Evolutionary conservation across 2,329 filamentous ascomycete genomes (phyloP).

Genomic region (Ascochyta pisi): DNA sequence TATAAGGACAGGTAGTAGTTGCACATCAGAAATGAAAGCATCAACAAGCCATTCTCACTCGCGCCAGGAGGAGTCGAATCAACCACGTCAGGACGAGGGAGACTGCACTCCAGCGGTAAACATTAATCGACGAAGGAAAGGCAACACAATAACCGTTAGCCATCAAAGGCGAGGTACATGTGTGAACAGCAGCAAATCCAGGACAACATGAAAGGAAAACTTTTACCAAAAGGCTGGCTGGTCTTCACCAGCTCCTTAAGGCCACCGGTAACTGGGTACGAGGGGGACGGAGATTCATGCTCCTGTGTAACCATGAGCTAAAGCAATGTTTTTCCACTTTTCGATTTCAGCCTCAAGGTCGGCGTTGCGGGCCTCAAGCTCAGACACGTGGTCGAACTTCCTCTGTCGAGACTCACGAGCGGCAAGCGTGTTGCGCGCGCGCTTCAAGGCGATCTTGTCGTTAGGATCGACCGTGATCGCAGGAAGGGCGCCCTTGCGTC

Average conservation of each 20-base stretch:
- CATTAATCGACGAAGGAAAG: slow-evolving; percentile 20
- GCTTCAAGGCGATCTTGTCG: slow-evolving; percentile 85
- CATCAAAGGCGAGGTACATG: slow-evolving; percentile 19
- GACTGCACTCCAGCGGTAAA: slow-evolving; percentile 43
- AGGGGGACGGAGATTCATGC: slow-evolving; percentile 42
- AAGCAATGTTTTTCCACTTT: slow-evolving; percentile 52
- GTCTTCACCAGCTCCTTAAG: slow-evolving; percentile 49
- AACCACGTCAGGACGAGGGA: slow-evolving; percentile 38
- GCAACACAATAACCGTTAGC: slow-evolving; percentile 20
- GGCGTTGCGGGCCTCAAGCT: slow-evolving; percentile 75
- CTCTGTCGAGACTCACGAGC: slow-evolving; percentile 91
- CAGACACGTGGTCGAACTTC: slow-evolving; percentile 78
- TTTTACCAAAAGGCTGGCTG: slow-evolving; percentile 37
- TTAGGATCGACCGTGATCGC: slow-evolving; percentile 77
- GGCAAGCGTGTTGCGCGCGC: slow-evolving; percentile 90
- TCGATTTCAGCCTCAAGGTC: slow-evolving; percentile 65
- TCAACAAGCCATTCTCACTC: slow-evolving; percentile 25
- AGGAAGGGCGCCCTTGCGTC: slow-evolving; percentile 80
- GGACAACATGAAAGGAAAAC: slow-evolving; percentile 27
- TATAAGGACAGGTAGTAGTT: slow-evolving; percentile 5
- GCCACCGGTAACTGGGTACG: slow-evolving; percentile 39
- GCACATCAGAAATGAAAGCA: neutral
- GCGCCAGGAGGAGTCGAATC: slow-evolving; percentile 48
- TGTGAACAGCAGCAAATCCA: slow-evolving; percentile 13
- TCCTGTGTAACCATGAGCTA: slow-evolving; percentile 47